These are phyloP conservation scores for Geranomyces michiganensis DNA, from an alignment of 192 early-diverging fungal genomes.

Conservation along the genomic window DNA sequence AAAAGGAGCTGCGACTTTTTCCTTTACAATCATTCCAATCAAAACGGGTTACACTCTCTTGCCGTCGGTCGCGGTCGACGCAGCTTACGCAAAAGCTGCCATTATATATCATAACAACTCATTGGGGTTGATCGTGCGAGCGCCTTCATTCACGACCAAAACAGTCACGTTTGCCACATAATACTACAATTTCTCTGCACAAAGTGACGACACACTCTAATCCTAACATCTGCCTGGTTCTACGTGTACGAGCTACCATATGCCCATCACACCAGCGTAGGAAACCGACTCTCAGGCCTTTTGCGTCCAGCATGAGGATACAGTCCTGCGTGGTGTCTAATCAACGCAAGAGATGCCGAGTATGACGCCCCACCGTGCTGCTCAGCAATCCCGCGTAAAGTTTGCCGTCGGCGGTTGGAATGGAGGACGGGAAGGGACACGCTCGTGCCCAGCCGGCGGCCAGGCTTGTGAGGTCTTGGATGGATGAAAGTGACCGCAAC, in stretches of 20 bases:
- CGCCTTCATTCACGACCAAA: background rate
- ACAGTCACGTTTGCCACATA: background rate
- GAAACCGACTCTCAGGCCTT: background rate
- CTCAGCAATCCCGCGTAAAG: background rate
- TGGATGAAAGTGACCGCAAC: slow-evolving; percentile 13
- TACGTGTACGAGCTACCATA: no score
- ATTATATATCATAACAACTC: slow-evolving; percentile 3
- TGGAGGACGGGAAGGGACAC: background rate
- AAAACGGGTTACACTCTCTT: slow-evolving; percentile 5
- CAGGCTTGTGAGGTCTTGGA: slow-evolving; percentile 10
- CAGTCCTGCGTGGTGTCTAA: background rate
- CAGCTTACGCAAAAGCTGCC: background rate
- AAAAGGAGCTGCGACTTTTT: background rate
- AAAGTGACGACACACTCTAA: no score
- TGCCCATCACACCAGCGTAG: background rate
- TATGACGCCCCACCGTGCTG: background rate
- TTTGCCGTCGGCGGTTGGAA: background rate
- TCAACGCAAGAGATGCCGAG: slow-evolving; percentile 1
- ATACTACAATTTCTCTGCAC: no score
- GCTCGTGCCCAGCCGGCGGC: background rate
- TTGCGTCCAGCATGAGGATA: background rate
- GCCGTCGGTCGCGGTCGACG: background rate
- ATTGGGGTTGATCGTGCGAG: background rate
- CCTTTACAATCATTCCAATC: slow-evolving; percentile 10
- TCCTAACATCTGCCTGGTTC: no score